Base-by-base conservation (phyloP, 139 green algal genomes). In the Mesostigma viride region DNA sequence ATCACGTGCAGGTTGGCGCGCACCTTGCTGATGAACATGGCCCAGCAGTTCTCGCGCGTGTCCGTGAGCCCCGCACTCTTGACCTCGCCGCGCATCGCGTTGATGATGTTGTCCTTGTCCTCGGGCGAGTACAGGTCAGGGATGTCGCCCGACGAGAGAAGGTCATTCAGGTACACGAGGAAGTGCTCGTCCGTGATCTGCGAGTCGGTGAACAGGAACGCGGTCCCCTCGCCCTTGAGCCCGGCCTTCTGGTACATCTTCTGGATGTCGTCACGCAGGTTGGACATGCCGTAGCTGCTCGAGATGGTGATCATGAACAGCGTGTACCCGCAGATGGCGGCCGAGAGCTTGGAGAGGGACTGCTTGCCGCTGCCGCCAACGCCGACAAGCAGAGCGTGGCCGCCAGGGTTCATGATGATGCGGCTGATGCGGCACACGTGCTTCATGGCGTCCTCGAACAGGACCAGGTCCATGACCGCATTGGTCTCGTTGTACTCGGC, bases 81-180 rank as follows among this genome's bases (percentile, higher is more conserved):
- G 26, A 84, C 80, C 75, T 94, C 87, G 35, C 80, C 85, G n/a
- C 89, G 78, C n/a, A 95, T 83, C 22, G 83, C 76, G 64, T 90
- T 91, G 80, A 65, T 83, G 66, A 91, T 86, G 68, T 70, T 83
- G 47, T 91, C 87, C 68, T 85, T 88, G 76, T 94, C 87, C 71
- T 90, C 88, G 22, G 64, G 66, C 0, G 74, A 63, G 74, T 86
- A 92, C 1, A 96, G 76, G 71, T 91, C 89, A 0, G 82, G 71
- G 35, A 92, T 83, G 61, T 85, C 80, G 31, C 89, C 88, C 17
- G 82, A 89, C 14, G 85, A 84, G 58, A 96, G 78, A 61, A 95
- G 78, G 71, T 96, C 89, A 69, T 94, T 94, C 53, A 96, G 84
- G 84, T 87, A 91, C 11, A 94, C 86, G 32, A 96, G 76, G 71